Evolutionary conservation across 106 monocot genomes (phyloP).

Genomic region (Hemerocallis citrina): DNA sequence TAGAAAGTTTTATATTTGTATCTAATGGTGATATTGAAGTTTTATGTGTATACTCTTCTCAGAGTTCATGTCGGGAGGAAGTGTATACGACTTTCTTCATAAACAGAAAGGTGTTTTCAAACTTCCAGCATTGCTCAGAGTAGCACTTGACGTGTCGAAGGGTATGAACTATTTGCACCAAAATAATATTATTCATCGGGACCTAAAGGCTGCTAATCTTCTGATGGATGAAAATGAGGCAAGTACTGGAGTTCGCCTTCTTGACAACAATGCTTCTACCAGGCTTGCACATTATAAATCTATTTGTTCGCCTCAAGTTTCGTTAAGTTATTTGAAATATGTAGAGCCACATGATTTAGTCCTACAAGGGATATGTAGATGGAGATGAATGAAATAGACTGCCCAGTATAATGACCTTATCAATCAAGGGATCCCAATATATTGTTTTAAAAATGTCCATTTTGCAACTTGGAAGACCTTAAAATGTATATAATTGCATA

Average conservation of each 20-base stretch:
- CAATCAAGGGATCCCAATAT: no score
- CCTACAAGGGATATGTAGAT: no score
- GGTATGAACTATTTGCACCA: slow-evolving; percentile 95
- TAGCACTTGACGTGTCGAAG: slow-evolving; percentile 85
- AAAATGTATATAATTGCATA: no score
- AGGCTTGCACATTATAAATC: no score
- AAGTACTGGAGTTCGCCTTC: slow-evolving; percentile 12
- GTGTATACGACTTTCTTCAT: slow-evolving; percentile 89
- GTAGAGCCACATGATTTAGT: no score
- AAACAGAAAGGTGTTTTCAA: slow-evolving; percentile 75
- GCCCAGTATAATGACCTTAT: no score
- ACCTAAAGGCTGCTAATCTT: slow-evolving; percentile 89
- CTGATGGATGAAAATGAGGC: slow-evolving; percentile 95
- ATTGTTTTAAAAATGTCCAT: no score
- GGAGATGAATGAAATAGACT: no score
- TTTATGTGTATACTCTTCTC: slow-evolving; percentile 7
- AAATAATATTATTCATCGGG: slow-evolving; percentile 92
- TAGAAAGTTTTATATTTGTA: not conserved
- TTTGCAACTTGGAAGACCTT: no score
- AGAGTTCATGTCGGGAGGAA: slow-evolving; percentile 93
- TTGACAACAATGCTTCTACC: no score
- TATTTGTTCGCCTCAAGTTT: no score
- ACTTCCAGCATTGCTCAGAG: slow-evolving; percentile 63
- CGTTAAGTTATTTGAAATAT: no score
- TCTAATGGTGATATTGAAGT: not conserved